Evolutionary conservation across 2,329 filamentous ascomycete species (phyloP).

Genomic region (Aspergillus sp.): DNA sequence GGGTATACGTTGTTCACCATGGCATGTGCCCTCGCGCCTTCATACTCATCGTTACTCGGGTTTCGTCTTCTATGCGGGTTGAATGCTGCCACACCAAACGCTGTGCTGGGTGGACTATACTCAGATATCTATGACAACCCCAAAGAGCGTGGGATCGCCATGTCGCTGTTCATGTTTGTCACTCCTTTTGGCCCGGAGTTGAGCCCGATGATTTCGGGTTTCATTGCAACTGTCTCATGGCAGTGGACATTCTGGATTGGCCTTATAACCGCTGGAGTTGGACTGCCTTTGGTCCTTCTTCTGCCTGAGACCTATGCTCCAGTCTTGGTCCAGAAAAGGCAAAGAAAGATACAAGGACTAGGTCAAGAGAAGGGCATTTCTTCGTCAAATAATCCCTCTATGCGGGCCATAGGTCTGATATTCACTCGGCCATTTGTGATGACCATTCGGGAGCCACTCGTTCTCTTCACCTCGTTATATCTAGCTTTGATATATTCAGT

Average conservation of each 20-base stretch:
- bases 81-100: slow-evolving; percentile 37
- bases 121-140: slow-evolving; percentile 41
- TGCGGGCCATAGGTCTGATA: slow-evolving; percentile 33
- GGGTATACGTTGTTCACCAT: slow-evolving; percentile 36
- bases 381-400: too few species aligned
- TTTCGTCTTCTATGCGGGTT: slow-evolving; percentile 42
- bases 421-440: slow-evolving; percentile 68
- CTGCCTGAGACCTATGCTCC: slow-evolving; percentile 41
- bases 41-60: slow-evolving; percentile 34
- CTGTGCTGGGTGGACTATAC: slow-evolving; percentile 42
- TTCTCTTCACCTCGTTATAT: slow-evolving; percentile 65
- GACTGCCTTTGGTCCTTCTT: slow-evolving; percentile 51
- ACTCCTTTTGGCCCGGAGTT: slow-evolving; percentile 33
- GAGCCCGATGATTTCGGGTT: slow-evolving; percentile 43
- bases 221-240: slow-evolving; percentile 34
- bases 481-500: slow-evolving; percentile 65
- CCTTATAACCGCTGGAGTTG: slow-evolving; percentile 62
- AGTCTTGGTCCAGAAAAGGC: neutral
- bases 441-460: slow-evolving; percentile 67
- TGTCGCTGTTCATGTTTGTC: slow-evolving; percentile 35
- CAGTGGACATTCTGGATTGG: slow-evolving; percentile 53
- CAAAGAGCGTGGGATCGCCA: slow-evolving; percentile 31
- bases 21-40: slow-evolving; percentile 39
- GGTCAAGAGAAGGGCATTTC: slow-evolving; percentile 12
- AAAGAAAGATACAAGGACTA: neutral